Base-by-base conservation (phyloP, 2,329 filamentous ascomycete genomes). In the Fusarium incarnatum region DNA sequence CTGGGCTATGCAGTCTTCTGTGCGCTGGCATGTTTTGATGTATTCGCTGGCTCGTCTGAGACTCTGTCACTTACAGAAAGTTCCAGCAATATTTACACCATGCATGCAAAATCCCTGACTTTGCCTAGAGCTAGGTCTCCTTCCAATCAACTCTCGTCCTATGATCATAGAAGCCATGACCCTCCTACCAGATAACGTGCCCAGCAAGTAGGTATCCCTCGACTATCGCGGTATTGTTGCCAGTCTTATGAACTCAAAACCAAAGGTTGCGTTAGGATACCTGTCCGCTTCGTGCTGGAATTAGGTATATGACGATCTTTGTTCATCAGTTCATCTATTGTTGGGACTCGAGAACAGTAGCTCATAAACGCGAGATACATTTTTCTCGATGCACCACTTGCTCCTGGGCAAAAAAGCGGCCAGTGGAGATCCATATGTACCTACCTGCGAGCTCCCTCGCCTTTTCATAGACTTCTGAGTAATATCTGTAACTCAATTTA, bases 71-170 rank as follows among this genome's bases (percentile, higher is more conserved):
- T 23, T 32, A 44, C 28, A 28, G 45, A 61, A 61, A 15, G 18
- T 61, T 53, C 56, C n/a, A 53, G 59, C 23, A 60, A 53, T 27
- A 34, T 23, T 22, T 16, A 60, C 13, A 53, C 13, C 20, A 30
- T 46, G 22, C n/a, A 60, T 52, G 45, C 23, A 18, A 16, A 12
- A 60, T 60, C 45, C 55, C 27, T 52, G 59, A 30, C 18, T 20
- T n/a, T 44, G 37, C 45, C 22, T 37, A 30, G 13, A 59, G 13
- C 18, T 55, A 49, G 13, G 13, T 47, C 27, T 20, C 49, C 34
- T 52, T 27, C 49, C 49, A 41, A 28, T 28, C n/a, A 42, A 22
- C 25, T 50, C 13, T 28, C 12, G 37, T 11, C 28, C 28, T 49
- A 23, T 20, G 30, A 27, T 20, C 41, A 15, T 30, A 12, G 28